phyloP scores from a whole-genome alignment of 495 filamentous ascomycete species.

The Daldinia concentrica region DNA sequence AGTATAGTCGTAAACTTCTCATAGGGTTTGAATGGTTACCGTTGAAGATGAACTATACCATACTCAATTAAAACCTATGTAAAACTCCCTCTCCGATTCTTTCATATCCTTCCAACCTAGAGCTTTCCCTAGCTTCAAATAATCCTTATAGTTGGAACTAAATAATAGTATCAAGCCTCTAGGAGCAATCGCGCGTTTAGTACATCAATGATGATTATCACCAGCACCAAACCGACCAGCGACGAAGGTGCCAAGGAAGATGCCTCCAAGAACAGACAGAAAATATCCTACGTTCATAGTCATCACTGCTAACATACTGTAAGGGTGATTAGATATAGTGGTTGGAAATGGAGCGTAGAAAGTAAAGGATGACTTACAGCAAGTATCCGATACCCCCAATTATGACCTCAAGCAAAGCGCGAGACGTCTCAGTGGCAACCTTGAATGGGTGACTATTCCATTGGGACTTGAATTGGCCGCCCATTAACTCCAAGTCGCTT shows the following conservation, averaged over 20 bases:
- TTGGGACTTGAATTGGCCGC: conserved; percentile 17
- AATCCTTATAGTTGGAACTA: no score
- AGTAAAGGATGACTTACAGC: conserved; percentile 64
- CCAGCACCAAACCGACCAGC: conserved; percentile 58
- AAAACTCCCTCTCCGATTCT: background rate
- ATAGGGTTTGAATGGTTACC: background rate
- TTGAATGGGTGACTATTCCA: conserved; percentile 36
- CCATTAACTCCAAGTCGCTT: conserved; percentile 28
- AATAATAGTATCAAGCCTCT: background rate
- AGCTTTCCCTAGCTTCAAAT: background rate
- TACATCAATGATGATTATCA: conserved; percentile 30
- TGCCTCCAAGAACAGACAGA: conserved; percentile 75
- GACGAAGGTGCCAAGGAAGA: conserved; percentile 77
- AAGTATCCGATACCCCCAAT: conserved; percentile 78
- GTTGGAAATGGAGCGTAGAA: background rate
- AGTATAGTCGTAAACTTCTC: background rate
- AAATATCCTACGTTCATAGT: conserved; percentile 91
- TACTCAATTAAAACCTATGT: no score
- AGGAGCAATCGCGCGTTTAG: background rate
- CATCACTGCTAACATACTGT: conserved; percentile 90
- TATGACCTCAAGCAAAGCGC: conserved; percentile 60
- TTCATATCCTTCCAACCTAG: background rate
- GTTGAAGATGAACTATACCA: no score
- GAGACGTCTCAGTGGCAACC: conserved; percentile 35
- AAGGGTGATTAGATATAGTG: background rate